Conservation (phyloP, 805 yeast species). For the Candida ponderosae region DNA sequence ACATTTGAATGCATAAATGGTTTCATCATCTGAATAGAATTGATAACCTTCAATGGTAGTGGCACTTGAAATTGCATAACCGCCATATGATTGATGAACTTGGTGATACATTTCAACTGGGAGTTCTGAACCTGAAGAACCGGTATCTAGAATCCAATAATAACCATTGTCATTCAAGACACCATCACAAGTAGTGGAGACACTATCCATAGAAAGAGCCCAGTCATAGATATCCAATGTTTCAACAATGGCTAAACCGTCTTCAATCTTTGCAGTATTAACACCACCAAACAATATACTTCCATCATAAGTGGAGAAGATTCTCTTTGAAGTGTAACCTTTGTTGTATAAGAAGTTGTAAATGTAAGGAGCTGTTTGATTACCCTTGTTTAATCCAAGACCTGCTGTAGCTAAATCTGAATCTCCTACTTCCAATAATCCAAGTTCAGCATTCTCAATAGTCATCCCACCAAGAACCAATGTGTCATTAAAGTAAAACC, state of each 20-base stretch:
- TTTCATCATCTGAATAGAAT: not conserved
- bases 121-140: constrained; percentile 7
- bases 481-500: constrained; percentile 5
- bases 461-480: constrained; percentile 5
- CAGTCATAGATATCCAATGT: not conserved
- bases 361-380: not conserved
- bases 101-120: constrained; percentile 5
- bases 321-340: constrained; percentile 5
- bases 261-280: constrained; percentile 10
- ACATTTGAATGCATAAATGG: constrained; percentile 22
- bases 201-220: constrained; percentile 4
- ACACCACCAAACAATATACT: constrained; percentile 16
- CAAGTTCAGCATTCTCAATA: not conserved
- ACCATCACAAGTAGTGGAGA: constrained; percentile 10
- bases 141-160: constrained; percentile 9
- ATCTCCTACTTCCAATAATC: constrained; percentile 2
- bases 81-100: constrained; percentile 11
- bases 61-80: constrained; percentile 15
- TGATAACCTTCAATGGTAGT: constrained; percentile 23
- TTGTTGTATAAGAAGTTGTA: constrained; percentile 1
- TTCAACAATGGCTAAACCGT: constrained; percentile 8
- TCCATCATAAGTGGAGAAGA: constrained; percentile 9
- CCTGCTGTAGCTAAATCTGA: constrained; percentile 7
- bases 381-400: constrained; percentile 1
- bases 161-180: constrained; percentile 1